Conservation (phyloP, 345 rosid species). For the Rhodamnia argentea region DNA sequence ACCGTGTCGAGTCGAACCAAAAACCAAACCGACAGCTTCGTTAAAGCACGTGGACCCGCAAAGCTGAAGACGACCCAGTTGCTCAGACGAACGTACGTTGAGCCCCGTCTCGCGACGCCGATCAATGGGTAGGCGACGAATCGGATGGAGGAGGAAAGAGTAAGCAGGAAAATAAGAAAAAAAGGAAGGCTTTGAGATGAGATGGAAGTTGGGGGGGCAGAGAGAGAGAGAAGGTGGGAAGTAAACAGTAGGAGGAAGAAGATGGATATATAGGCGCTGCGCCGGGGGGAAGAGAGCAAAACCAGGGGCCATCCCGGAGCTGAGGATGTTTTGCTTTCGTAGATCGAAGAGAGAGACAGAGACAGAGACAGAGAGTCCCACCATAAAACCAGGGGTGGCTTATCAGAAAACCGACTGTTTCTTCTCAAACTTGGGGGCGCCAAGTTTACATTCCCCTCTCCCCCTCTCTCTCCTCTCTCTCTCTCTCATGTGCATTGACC, state of each 20-base stretch:
- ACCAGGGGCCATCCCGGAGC: constrained; percentile 41
- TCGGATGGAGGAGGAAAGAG: not conserved
- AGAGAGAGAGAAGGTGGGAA: not conserved
- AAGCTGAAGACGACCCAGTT: not conserved
- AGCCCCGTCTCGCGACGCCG: not conserved
- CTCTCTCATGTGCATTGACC: not conserved
- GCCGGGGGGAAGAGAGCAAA: constrained; percentile 12
- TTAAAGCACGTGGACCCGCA: not conserved
- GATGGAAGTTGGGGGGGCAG: not conserved
- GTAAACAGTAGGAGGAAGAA: not conserved
- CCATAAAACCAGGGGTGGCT: not conserved
- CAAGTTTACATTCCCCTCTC: not conserved
- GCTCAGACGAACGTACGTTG: not conserved
- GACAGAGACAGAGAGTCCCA: not conserved
- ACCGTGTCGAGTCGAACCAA: not conserved
- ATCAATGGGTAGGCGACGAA: not conserved
- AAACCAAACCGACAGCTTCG: not conserved
- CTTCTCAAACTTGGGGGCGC: not conserved
- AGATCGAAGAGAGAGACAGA: not conserved
- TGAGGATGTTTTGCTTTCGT: not conserved
- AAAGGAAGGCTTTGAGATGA: not conserved
- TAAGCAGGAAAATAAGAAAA: not conserved
- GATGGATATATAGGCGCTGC: not conserved
- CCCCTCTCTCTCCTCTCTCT: not conserved
- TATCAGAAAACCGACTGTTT: not conserved